phyloP scores from a whole-genome alignment of 768 basidiomycete genomes.

The Pleurotus cornucopiae region DNA sequence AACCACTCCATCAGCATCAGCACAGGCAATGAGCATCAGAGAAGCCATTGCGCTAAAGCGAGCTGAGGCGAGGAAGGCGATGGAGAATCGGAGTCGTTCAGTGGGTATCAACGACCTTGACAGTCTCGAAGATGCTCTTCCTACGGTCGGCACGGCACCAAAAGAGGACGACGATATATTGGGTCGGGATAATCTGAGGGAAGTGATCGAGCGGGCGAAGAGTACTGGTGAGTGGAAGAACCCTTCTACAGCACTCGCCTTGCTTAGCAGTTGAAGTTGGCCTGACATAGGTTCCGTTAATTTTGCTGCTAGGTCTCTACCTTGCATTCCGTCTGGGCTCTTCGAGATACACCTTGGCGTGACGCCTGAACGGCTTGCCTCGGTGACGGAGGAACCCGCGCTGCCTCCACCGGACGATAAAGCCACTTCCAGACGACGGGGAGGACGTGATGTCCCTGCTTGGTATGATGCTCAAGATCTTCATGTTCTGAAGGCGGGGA shows the following conservation, averaged over 20 bases:
- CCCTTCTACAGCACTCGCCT: constrained; percentile 19
- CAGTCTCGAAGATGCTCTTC: constrained; percentile 46
- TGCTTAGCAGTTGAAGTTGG: constrained; percentile 42
- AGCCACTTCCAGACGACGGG: constrained; percentile 28
- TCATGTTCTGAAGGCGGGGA: constrained; percentile 70
- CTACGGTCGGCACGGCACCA: constrained; percentile 24
- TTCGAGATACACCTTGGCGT: constrained; percentile 80
- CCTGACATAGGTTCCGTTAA: constrained; percentile 63
- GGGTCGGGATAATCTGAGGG: constrained; percentile 60
- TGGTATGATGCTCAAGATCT: constrained; percentile 87
- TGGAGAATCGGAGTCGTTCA: constrained; percentile 14
- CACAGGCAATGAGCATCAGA: constrained; percentile 50
- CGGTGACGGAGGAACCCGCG: constrained; percentile 58
- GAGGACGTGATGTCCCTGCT: constrained; percentile 45
- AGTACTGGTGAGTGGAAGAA: constrained; percentile 58
- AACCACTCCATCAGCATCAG: constrained; percentile 19
- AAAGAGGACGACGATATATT: constrained; percentile 47
- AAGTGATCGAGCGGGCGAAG: constrained; percentile 74
- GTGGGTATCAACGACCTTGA: constrained; percentile 31
- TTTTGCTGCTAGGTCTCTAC: constrained; percentile 66
- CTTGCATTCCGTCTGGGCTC: constrained; percentile 70
- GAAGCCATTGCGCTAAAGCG: constrained; percentile 78
- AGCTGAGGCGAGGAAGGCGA: constrained; percentile 67
- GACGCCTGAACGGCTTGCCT: constrained; percentile 60
- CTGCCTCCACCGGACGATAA: constrained; percentile 33